Conservation (phyloP, 129 eudicot genomes). For the Sambucus nigra region DNA sequence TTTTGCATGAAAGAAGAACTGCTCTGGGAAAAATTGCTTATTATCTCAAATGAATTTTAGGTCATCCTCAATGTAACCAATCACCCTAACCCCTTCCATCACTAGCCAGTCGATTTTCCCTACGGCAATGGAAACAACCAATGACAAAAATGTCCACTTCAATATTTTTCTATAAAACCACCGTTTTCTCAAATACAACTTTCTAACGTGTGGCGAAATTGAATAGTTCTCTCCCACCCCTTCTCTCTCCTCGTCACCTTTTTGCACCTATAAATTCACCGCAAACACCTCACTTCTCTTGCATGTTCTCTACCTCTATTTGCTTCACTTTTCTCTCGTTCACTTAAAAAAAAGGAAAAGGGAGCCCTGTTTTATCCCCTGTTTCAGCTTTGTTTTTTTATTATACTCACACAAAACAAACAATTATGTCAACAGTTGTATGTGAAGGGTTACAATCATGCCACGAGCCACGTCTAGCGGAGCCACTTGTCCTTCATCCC, state of each 20-base stretch:
- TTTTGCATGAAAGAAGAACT: neutral
- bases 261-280: conserved; percentile 49
- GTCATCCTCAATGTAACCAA: conserved; percentile 5
- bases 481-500: conserved; percentile 26
- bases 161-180: neutral
- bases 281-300: conserved; percentile 24
- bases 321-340: neutral
- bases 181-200: conserved; percentile 8
- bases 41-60: neutral
- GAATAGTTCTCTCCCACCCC: conserved; percentile 10
- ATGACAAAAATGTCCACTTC: conserved; percentile 7
- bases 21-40: neutral
- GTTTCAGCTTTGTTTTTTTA: conserved; percentile 17
- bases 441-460: conserved; percentile 49
- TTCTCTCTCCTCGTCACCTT: conserved; percentile 10
- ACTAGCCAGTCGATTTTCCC: conserved; percentile 7
- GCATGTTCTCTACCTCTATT: conserved; percentile 31
- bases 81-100: neutral
- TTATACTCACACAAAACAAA: neutral
- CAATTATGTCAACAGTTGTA: conserved; percentile 39
- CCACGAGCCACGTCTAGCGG: conserved; percentile 39
- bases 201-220: conserved; percentile 18
- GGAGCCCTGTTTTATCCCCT: conserved; percentile 17
- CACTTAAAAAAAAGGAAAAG: neutral
- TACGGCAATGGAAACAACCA: neutral